Evolutionary conservation across 1,139 yeast genomes (phyloP).

Genomic region (Hansenula lynferdii): DNA sequence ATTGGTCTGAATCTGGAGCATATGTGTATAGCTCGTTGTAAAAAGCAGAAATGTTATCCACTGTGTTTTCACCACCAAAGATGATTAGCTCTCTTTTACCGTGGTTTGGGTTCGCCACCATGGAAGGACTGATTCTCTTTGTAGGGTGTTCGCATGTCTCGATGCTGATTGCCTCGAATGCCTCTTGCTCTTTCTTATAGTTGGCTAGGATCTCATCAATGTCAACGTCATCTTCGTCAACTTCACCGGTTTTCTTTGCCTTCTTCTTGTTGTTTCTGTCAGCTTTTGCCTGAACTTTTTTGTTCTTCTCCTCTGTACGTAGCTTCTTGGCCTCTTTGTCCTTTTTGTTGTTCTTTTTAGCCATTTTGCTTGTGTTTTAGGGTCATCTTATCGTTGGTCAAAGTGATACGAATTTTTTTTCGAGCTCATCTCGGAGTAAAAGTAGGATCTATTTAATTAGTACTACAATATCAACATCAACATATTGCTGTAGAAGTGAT

Average conservation of each 20-base stretch:
- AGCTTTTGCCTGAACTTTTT: slow-evolving; percentile 71
- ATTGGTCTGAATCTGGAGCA: slow-evolving; percentile 69
- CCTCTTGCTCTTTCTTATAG: slow-evolving; percentile 75
- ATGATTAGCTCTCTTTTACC: slow-evolving; percentile 73
- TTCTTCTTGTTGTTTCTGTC: slow-evolving; percentile 69
- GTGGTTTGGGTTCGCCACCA: slow-evolving; percentile 73
- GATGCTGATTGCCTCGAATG: slow-evolving; percentile 65
- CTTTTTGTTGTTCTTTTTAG: slow-evolving; percentile 72
- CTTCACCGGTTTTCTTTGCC: slow-evolving; percentile 70
- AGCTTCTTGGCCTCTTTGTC: slow-evolving; percentile 91
- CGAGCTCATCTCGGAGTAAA: too few relatives aligned
- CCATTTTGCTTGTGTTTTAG: slow-evolving; percentile 40
- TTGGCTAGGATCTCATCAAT: slow-evolving; percentile 80
- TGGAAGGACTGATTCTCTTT: slow-evolving; percentile 65
- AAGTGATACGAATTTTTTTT: too few relatives aligned
- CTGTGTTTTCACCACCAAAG: slow-evolving; percentile 83
- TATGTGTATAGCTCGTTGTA: slow-evolving; percentile 78
- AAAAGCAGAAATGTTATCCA: slow-evolving; percentile 53
- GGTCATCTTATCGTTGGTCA: neutral
- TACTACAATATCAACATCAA: too few relatives aligned
- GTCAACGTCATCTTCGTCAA: slow-evolving; percentile 82
- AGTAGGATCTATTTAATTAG: too few relatives aligned
- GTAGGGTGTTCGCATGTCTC: slow-evolving; percentile 57
- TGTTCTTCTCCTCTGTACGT: slow-evolving; percentile 76
- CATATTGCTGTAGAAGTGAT: too few relatives aligned